Evolutionary conservation across 345 rosid species (phyloP), one percentile per base, ranked within the genome.

Genomic region (Xanthoceras sorbifolium): DNA sequence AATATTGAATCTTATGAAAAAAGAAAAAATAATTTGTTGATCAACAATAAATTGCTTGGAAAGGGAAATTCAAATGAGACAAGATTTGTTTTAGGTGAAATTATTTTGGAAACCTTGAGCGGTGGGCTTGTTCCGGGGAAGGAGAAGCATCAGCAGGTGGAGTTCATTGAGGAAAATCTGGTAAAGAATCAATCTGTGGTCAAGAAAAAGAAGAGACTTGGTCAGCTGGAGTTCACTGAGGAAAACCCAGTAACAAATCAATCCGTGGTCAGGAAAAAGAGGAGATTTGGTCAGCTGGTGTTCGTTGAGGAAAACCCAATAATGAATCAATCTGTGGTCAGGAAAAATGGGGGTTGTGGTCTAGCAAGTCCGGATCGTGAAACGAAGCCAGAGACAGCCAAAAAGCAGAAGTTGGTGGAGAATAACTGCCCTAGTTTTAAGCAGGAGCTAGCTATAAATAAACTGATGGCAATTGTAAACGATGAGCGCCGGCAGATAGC

Each of bases 51-150:
- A 46, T 79, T 79, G 64, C 97, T 94, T 72, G 89, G 85, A 29
- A 87, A 79, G 74, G 98, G 98, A 55, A 55, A 79, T 78, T 77
- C 78, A 62, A 38, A 62, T 25, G 96, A 96, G 81, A 82, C 86
- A 36, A 89, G 94, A 71, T 88, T 85, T 85, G 93, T 84, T 64
- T 82, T 96, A 48, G 99, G 98, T 28, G 85, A 85, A 86, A 85
- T 96, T 82, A 90, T 96, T 75, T 72, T 92, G 74, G 89, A 87
- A 59, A 92, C 98, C 50, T 72, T 96, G 86, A 68, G 84, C 64
- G 86, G 74, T 59, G 86, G 82, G 71, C 70, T 20, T 74, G 60
- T 77, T 77, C 77, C 74, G 68, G 73, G 71, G 65, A 69, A 38
- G 70, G 63, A 69, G 48, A 29, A 38, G 32, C 40, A 74, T 44